Percentiles rank a stretch among this genome's conserved stretches.
Evolutionary conservation across 176 grass and related monocot genomes (phyloP).

Genomic region (Ensete ventricosum): DNA sequence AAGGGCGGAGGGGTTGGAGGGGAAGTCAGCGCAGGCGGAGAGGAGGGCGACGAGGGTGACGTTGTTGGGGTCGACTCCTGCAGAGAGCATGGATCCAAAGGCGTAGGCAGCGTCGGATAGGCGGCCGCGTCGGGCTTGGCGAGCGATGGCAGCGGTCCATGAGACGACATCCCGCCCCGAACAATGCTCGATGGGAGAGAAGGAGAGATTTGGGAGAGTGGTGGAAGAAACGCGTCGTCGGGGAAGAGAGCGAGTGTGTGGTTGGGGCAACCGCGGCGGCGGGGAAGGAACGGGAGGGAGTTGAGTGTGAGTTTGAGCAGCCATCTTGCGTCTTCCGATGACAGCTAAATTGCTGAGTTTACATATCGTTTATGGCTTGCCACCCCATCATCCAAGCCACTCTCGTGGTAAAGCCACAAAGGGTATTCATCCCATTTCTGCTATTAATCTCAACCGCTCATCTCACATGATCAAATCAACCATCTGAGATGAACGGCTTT

Average conservation of each 20-base stretch:
- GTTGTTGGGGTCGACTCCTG: slow-evolving; percentile 32
- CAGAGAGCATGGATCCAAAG: slow-evolving; percentile 37
- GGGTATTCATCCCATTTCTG: too few species aligned
- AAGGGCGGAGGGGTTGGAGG: slow-evolving; percentile 22
- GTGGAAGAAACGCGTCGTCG: neutral
- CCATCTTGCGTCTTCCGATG: neutral
- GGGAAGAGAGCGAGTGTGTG: neutral
- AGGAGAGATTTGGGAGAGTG: neutral
- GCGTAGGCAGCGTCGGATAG: slow-evolving; percentile 20
- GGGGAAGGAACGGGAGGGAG: neutral
- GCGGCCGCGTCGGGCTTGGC: slow-evolving; percentile 35
- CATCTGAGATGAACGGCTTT: too few species aligned
- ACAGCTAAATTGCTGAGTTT: too few species aligned
- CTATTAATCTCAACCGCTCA: too few species aligned
- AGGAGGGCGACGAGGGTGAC: slow-evolving; percentile 49
- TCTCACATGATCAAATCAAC: too few species aligned
- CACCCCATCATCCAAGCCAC: too few species aligned
- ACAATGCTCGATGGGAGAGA: neutral
- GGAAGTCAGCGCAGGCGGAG: slow-evolving; percentile 43
- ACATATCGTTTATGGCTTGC: too few species aligned
- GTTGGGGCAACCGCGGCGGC: neutral
- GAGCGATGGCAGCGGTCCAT: slow-evolving; percentile 45
- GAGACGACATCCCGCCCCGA: slow-evolving; percentile 30
- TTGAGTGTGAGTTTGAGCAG: neutral
- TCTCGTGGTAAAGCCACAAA: too few species aligned